These are phyloP conservation scores for Mycena citricolor DNA, from an alignment of 1,284 basidiomycete genomes.

Conservation along the genomic window DNA sequence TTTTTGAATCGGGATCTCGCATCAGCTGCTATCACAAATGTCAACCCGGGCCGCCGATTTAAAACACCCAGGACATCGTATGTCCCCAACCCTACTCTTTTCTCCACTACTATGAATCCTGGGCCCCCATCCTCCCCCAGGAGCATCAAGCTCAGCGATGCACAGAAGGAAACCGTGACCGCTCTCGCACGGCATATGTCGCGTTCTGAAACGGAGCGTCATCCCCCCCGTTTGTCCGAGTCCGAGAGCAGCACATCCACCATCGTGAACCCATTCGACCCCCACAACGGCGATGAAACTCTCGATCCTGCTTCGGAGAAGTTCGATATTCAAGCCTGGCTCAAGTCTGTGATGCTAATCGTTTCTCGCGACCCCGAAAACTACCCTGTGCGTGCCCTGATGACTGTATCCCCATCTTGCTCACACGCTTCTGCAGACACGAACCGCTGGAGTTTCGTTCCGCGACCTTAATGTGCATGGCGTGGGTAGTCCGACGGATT, in stretches of 20 bases:
- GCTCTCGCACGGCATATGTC: slow-evolving; percentile 2
- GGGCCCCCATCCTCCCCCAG: no score
- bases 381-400: slow-evolving; percentile 23
- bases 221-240: neutral
- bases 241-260: neutral
- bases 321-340: slow-evolving; percentile 41
- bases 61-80: no score
- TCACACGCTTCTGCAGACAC: slow-evolving; percentile 4
- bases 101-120: slow-evolving; percentile 1
- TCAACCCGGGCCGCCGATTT: no score
- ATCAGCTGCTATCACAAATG: no score
- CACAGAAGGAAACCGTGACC: neutral
- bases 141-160: slow-evolving; percentile 1
- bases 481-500: slow-evolving; percentile 42
- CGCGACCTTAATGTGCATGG: slow-evolving; percentile 44
- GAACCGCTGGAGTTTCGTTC: slow-evolving; percentile 44
- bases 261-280: slow-evolving; percentile 20
- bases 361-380: slow-evolving; percentile 30
- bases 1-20: no score
- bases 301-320: slow-evolving; percentile 40
- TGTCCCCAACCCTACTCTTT: no score
- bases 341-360: slow-evolving; percentile 31
- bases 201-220: neutral
- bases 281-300: slow-evolving; percentile 11
- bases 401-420: neutral